A percentile compares a stretch with the other conserved stretches of the same genome.
Conservation (phyloP, 208 protist genomes). For the Dictyostelium gargantuum region DNA sequence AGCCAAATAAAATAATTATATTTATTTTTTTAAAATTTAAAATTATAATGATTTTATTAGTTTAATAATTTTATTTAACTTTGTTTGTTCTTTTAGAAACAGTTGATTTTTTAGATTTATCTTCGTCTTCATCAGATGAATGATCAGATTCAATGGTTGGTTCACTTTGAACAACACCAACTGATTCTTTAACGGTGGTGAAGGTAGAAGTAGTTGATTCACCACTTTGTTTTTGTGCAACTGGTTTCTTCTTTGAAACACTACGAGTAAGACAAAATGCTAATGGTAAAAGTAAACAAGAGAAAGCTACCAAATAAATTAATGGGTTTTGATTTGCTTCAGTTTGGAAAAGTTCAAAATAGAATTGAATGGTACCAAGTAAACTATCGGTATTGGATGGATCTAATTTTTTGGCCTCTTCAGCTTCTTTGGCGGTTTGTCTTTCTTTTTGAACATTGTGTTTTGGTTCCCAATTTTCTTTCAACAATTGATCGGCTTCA, state of each 20-base stretch:
- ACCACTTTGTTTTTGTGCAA: not conserved
- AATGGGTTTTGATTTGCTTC: conserved; percentile 8
- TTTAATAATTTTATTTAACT: conserved; percentile 9
- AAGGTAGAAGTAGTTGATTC: not conserved
- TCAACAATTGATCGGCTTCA: conserved; percentile 84
- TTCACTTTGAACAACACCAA: not conserved
- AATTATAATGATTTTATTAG: not conserved
- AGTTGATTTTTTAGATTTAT: not conserved
- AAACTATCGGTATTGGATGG: not conserved
- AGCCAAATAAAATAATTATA: not conserved
- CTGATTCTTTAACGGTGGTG: not conserved
- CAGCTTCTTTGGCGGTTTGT: not conserved
- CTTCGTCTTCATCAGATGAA: not conserved
- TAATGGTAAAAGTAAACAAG: conserved; percentile 1
- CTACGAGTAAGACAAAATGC: not conserved
- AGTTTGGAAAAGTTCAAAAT: not conserved
- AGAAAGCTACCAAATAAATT: not conserved
- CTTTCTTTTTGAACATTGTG: not conserved
- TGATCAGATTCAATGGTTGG: conserved; percentile 8
- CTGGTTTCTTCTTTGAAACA: not conserved
- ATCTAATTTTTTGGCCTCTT: not conserved
- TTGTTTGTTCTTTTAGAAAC: not conserved
- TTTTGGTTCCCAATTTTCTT: conserved; percentile 11
- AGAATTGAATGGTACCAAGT: not conserved
- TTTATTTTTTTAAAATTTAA: not conserved